Evolutionary conservation across 2,329 filamentous ascomycete species (phyloP), one percentile per base, ranked within the genome.

Genomic region (Oidium heveae): DNA sequence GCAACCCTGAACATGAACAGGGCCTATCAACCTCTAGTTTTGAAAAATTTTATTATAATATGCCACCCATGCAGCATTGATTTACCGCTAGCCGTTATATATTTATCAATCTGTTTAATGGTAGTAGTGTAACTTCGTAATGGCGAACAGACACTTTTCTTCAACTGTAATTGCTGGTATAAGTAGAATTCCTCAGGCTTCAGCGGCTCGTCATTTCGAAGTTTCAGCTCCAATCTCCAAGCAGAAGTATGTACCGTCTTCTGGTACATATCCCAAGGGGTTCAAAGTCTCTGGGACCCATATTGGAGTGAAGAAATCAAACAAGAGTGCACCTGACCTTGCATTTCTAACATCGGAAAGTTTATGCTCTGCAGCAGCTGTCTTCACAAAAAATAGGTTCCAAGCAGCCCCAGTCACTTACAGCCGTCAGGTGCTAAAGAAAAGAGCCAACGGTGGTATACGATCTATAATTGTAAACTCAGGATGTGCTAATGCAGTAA

Each of bases 341-440:
- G 86, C 88, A 37, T 75, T 98, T 60, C 76, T 98, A 59, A 80
- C 82, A 18, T 96, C 91, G 7, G 86, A 94, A 63, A 74, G 74
- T 54, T 86, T 88, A 55, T 95, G 87, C 67, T 76, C 85, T 7
- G 88, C 83, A 10, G 86, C 88, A 0, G 91, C 87, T 7, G 88
- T 96, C 49, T 95, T 96, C 71, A 98, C 91, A 55, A 93, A 87
- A 68, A 98, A 98, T 72, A 88, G 89, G 68, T 98, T 98, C 70
- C 88, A 95, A 69, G 91, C 91, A 18, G 91, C 91, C 12, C 91
- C 91, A 5, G 89, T 98, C 47, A 86, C 85, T 33, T 84, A 94
- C 57, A 89, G 84, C 67, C 75, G 80, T 59, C 74, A 82, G 56
- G 77, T 88, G 57, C 70, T 94, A 37, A 73, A 79, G 65, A 72